These are phyloP conservation scores for Colletotrichum somersetense DNA, from an alignment of 2,329 filamentous ascomycete species.

Conservation along the genomic window DNA sequence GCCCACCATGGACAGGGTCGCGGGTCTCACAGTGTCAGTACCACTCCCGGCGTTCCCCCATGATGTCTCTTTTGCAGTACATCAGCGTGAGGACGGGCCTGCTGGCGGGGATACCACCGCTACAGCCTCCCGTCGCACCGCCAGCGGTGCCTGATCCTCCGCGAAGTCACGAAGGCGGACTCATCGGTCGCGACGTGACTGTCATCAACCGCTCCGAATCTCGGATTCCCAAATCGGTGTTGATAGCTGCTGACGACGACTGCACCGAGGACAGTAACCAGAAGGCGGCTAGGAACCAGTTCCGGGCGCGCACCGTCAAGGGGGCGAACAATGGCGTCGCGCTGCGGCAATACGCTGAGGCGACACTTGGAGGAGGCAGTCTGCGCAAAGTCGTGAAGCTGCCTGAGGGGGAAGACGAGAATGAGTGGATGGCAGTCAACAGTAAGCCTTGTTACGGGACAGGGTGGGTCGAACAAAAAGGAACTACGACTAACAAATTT, in stretches of 20 bases:
- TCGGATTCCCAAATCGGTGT: slow-evolving; percentile 35
- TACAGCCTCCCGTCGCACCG: slow-evolving; percentile 28
- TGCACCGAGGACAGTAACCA: slow-evolving; percentile 73
- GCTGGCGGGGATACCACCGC: slow-evolving; percentile 34
- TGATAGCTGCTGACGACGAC: slow-evolving; percentile 49
- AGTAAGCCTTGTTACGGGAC: slow-evolving; percentile 66
- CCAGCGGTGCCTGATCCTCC: slow-evolving; percentile 38
- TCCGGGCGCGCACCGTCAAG: slow-evolving; percentile 88
- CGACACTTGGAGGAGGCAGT: slow-evolving; percentile 93
- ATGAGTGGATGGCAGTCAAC: slow-evolving; percentile 98
- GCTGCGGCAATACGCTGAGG: slow-evolving; percentile 97
- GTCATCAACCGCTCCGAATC: slow-evolving; percentile 39
- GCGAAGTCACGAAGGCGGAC: slow-evolving; percentile 24
- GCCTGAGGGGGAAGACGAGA: slow-evolving; percentile 96
- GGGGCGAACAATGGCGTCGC: slow-evolving; percentile 88
- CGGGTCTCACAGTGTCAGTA: slow-evolving; percentile 43
- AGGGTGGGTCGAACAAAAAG: not conserved
- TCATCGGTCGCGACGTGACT: slow-evolving; percentile 42
- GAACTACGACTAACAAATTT: slow-evolving; percentile 46
- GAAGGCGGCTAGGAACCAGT: slow-evolving; percentile 84
- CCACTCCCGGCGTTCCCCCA: slow-evolving; percentile 17
- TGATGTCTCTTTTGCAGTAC: slow-evolving; percentile 42
- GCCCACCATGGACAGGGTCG: slow-evolving; percentile 36
- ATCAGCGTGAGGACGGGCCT: slow-evolving; percentile 45
- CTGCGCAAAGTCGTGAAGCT: slow-evolving; percentile 96